These are phyloP conservation scores for Neofusicoccum cordaticola DNA, from an alignment of 2,329 filamentous ascomycete species.

Conservation along the genomic window DNA sequence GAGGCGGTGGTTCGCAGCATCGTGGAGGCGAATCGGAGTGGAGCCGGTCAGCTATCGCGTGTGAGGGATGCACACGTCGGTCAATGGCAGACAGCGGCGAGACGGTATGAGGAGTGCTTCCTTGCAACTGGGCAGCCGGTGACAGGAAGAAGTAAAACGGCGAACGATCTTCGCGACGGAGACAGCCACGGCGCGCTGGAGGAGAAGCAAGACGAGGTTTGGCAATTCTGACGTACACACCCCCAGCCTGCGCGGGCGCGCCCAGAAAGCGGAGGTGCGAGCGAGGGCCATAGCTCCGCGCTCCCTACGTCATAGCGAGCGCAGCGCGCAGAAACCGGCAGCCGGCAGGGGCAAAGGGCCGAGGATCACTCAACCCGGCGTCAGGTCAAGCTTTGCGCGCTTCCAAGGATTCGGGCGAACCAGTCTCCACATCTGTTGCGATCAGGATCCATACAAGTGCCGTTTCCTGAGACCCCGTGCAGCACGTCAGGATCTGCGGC, in stretches of 20 bases:
- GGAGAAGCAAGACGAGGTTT: background rate
- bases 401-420: background rate
- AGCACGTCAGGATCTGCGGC: background rate
- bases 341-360: background rate
- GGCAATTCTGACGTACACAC: background rate
- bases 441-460: background rate
- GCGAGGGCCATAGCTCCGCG: background rate
- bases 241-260: no score
- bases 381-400: slow-evolving; percentile 6
- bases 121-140: background rate
- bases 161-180: background rate
- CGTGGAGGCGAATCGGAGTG: slow-evolving; percentile 15
- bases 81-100: slow-evolving; percentile 23
- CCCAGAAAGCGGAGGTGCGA: slow-evolving; percentile 4
- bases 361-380: background rate
- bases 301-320: background rate
- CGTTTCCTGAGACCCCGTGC: background rate
- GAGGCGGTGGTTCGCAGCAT: slow-evolving; percentile 38
- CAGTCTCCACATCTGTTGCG: background rate
- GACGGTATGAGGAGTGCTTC: background rate
- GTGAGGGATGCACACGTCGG: background rate
- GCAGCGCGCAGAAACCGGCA: background rate
- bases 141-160: background rate
- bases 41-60: slow-evolving; percentile 19
- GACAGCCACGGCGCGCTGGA: background rate